Base-by-base conservation (phyloP, 1,139 yeast genomes). In the Sugiyamaella grinbergsii region DNA sequence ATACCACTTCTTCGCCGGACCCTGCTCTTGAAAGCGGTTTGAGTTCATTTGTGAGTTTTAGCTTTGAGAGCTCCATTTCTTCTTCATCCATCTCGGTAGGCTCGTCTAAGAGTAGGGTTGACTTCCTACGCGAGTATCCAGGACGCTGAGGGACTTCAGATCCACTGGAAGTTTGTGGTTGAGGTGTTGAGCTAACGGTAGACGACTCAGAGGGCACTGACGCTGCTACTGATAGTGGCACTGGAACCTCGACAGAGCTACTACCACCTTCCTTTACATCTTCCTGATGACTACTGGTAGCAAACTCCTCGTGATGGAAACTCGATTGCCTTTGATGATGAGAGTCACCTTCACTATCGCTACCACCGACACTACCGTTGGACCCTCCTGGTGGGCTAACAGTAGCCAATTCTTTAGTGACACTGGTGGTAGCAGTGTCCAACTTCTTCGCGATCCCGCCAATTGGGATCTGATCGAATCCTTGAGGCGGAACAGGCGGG, bases 1-100 rank as follows among this genome's bases (percentile, higher is more conserved):
- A 59, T 37, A 68, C 72, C 20, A 71, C 64, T 55, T 71, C 74
- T 36, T 71, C 75, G 37, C 75, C 75, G 3, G 72, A 70, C 13
- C 62, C 64, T 26, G 69, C 71, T 31, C 73, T 64, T 26, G 73
- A 66, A 29, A 70, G 55, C 26, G 73, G 70, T 41, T 47, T 56
- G 33, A 52, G 53, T 37, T 49, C 53, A 6, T 53, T 55, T 11
- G 61, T 55, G 36, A 60, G 55, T 46, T 57, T 60, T 29, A 68
- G 58, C 44, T 59, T 62, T 54, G 64, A 62, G 20, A 65, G 54
- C 38, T 62, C 67, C 53, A 64, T 52, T 41, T 65, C 68, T 18
- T 63, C 66, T 19, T 62, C 64, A 18, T 55, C 64, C 15, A 55
- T 54, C 22, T 62, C 67, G 16, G 58, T 43, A 4, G 51, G 61